These are phyloP conservation scores for Exutisphaerella laricina DNA, from an alignment of 2,329 filamentous ascomycete species.

Conservation along the genomic window DNA sequence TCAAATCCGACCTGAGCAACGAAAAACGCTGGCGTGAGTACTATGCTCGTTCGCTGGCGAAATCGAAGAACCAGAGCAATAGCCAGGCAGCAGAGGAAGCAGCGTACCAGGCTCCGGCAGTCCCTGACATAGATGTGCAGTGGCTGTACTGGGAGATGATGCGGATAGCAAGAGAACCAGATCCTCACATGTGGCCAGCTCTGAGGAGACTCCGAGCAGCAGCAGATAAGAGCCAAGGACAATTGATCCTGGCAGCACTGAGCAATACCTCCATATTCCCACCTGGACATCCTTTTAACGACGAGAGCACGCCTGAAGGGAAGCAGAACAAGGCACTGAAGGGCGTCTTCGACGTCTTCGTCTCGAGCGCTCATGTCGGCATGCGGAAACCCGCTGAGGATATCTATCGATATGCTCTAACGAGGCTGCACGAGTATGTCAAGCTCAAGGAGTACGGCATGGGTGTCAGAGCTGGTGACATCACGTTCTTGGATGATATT, in stretches of 20 bases:
- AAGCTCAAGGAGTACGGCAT: constrained; percentile 49
- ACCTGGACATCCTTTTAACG: constrained; percentile 61
- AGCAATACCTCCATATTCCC: constrained; percentile 91
- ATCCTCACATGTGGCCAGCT: constrained; percentile 86
- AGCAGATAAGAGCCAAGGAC: constrained; percentile 30
- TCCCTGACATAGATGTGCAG: constrained; percentile 71
- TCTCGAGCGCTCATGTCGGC: constrained; percentile 80
- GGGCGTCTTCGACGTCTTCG: constrained; percentile 74
- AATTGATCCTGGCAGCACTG: constrained; percentile 72
- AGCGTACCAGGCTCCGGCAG: constrained; percentile 44
- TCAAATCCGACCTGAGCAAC: constrained; percentile 67
- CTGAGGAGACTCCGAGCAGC: constrained; percentile 56
- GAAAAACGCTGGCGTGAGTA: constrained; percentile 63
- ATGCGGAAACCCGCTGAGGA: constrained; percentile 78
- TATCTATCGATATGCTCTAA: constrained; percentile 72
- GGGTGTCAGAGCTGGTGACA: constrained; percentile 57
- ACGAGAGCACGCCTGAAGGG: constrained; percentile 38
- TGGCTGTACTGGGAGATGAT: constrained; percentile 91
- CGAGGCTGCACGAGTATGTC: constrained; percentile 59
- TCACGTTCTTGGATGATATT: constrained; percentile 90
- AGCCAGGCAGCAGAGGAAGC: constrained; percentile 35
- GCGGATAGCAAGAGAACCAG: constrained; percentile 60
- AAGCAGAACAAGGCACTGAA: constrained; percentile 49
- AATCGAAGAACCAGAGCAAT: constrained; percentile 35
- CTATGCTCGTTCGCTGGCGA: constrained; percentile 30